Base-by-base conservation (phyloP, 306 rosid species). In the Pterocarpus macrocarpus region DNA sequence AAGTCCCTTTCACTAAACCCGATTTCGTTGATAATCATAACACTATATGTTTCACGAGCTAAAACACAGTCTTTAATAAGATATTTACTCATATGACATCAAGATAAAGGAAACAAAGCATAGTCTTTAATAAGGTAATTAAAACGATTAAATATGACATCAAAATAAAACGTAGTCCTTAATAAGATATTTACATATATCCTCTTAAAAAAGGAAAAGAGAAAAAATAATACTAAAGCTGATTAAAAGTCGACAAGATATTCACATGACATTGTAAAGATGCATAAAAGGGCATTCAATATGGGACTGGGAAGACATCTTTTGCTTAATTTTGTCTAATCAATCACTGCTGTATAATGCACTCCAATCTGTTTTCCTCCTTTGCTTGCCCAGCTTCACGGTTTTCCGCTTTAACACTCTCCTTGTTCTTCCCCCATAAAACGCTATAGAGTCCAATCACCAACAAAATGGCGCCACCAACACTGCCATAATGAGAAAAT, bases 401-500 rank as follows among this genome's bases (percentile, higher is more conserved):
- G 41, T 58, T 71, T 68, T 80, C 71, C 4, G 5, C 41, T 58
- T 85, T 73, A 9, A 16, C 65, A 22, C 79, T 84, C 50, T 93
- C 98, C 47, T 73, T 93, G 57, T 82, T 90, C 88, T 95, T 95
- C 33, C 94, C 99, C 98, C 98, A 95, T 77, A 95, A 77, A 5
- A 93, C 97, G 10, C 88, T 82, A 33, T 95, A 95, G 9, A 95
- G 95, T 39, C 97, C 99, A 71, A 74, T 62, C 71, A 91, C 94
- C 78, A 95, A 82, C 80, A 95, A 69, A 71, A 90, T 15, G 15
- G 89, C 87, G 58, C 99, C 99, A 75, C 94, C 98, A 79, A 90
- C 32, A 75, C 99, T 95, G 90, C 75, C 83, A 80, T 45, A 50
- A 64, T 53, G 2, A 36, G 64, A 10, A 1, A 14, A 8, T 32